These are phyloP conservation scores for Trypanosoma scelopori DNA, from an alignment of 208 protist genomes.

Conservation along the genomic window DNA sequence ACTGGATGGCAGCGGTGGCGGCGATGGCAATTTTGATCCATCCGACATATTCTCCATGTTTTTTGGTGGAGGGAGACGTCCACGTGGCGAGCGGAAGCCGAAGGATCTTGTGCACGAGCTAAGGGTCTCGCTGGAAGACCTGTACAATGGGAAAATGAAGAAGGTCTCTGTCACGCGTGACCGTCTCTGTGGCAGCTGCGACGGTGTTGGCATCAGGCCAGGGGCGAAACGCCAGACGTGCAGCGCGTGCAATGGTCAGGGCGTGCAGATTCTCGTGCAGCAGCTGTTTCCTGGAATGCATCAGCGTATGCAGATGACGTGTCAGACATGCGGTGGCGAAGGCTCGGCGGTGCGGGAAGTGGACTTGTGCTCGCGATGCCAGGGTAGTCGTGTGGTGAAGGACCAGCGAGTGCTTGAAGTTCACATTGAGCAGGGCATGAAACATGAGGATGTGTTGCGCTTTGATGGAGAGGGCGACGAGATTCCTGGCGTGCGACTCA, in stretches of 20 bases:
- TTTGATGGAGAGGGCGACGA: constrained; percentile 96
- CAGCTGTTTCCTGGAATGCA: constrained; percentile 95
- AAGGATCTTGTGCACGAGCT: constrained; percentile 94
- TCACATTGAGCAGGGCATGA: constrained; percentile 94
- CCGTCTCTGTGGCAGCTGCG: constrained; percentile 71
- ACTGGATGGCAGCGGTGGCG: constrained; percentile 83
- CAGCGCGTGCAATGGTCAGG: constrained; percentile 87
- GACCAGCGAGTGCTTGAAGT: constrained; percentile 95
- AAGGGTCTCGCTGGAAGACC: constrained; percentile 93
- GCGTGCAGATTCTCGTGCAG: constrained; percentile 83
- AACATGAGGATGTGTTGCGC: constrained; percentile 89
- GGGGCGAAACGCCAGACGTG: constrained; percentile 71
- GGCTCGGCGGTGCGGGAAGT: constrained; percentile 70
- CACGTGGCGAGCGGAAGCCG: constrained; percentile 85
- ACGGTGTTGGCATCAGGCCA: constrained; percentile 52
- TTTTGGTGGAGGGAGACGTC: constrained; percentile 79
- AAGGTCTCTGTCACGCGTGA: constrained; percentile 89
- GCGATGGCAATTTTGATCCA: constrained; percentile 62
- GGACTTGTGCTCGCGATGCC: constrained; percentile 93
- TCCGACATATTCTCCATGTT: constrained; percentile 88
- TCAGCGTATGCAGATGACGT: constrained; percentile 89
- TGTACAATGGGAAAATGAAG: constrained; percentile 95
- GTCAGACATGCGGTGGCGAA: constrained; percentile 89
- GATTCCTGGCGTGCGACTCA: constrained; percentile 65
- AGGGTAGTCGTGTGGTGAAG: constrained; percentile 87